Base-by-base conservation (phyloP, 805 yeast species). In the Ogataea pilisensis region DNA sequence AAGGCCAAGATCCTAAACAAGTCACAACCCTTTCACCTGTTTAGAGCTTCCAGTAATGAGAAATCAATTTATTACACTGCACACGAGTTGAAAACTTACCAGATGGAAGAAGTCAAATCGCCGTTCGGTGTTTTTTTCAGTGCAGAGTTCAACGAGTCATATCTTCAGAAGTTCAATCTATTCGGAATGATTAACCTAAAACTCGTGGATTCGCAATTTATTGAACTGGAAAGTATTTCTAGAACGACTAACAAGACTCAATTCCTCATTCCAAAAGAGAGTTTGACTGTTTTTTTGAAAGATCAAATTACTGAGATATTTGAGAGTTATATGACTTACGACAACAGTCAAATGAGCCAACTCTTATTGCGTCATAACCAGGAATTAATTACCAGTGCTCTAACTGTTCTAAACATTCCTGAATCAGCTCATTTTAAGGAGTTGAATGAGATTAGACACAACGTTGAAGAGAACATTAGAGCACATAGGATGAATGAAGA, bases 1-100 rank as follows among this genome's bases (percentile, higher is more conserved):
- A 82, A 85, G 57, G 84, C 95, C 0, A 78, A 77, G 45, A 74
- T 87, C 17, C 68, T 90, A 39, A 78, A 79, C 55, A 90, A 91
- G 55, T 75, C 80, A 1, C 84, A 88, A 35, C 90, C 96, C 3
- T 88, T 90, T 63, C 96, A 90, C 64, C 64, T 91, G 25, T 91
- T 91, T 69, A 78, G 74, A 49, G 68, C 76, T 3, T 51, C 46
- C 4, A 36, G 42, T n/a, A 43, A 37, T 5, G 25, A 26, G 3
- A 42, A 31, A 44, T 54, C 70, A 27, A 53, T 82, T 1, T 85
- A 75, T 56, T 78, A 79, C 11, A 77, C 89, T 3, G 93, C 93
- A 0, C 95, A 85, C 55, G 85, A 80, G 50, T 49, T 63, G 2
- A 51, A 62, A 0, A 65, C 72, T 1, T 85, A 82, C 53, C 56